Evolutionary conservation across 306 rosid species (phyloP), one percentile per base, ranked within the genome.

Genomic region (Vigna hirtella): DNA sequence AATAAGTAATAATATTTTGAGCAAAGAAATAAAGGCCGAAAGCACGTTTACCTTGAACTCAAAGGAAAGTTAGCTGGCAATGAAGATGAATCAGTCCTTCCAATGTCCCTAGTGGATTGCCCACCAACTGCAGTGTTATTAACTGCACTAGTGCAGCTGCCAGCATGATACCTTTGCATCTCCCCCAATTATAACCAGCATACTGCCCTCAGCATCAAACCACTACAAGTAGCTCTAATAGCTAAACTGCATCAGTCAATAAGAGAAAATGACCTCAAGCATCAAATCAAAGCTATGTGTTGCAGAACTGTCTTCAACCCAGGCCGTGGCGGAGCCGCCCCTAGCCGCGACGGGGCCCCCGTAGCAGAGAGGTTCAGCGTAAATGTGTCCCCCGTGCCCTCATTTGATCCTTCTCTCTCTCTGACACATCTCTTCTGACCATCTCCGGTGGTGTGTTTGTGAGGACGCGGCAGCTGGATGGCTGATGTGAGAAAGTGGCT

Each of bases 131-230:
- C 49, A 83, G 80, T 87, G 87, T 89, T 91, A 84, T 88, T 94
- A 83, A 91, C 96, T 91, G 98, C 96, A 94, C 96, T 85, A 89
- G 93, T 83, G 94, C 96, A 91, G 96, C 93, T 73, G 70, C 90
- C 84, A 86, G 85, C 72, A 84, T 89, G 94, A 91, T 88, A 85
- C 91, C 94, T 90, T 83, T 90, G 97, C 97, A 94, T 94, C 83
- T 90, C 94, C 90, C 86, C 93, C 74, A 82, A 90, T 90, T 89
- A 82, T 84, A 85, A 94, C 86, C 94, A 74, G 97, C 97, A 94
- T 94, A 89, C 96, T 92, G 79, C 89, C 88, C 90, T 84, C 86
- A 89, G 91, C 96, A 91, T 90, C 80, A 85, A 85, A 83, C 86
- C 76, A 74, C 89, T 86, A 87, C 61, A 81, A 62, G 80, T 75